Evolutionary conservation across 805 yeast genomes (phyloP).

Genomic region (Torulaspora delbrueckii): DNA sequence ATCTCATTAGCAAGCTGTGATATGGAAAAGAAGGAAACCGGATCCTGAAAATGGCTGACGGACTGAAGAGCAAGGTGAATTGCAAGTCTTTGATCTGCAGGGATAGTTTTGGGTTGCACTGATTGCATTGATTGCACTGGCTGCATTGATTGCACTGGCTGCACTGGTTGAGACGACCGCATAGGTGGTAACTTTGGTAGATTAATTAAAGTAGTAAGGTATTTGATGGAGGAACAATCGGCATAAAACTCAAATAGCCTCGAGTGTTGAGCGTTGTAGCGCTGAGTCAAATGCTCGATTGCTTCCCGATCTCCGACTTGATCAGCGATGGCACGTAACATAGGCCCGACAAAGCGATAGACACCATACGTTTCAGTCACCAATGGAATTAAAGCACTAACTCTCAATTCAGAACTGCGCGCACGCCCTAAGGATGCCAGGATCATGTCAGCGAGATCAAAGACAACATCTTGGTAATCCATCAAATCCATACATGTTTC

Average conservation of each 20-base stretch:
- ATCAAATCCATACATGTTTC: constrained; percentile 82
- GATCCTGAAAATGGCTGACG: constrained; percentile 9
- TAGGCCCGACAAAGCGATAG: constrained; percentile 79
- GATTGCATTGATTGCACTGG: too few relatives aligned
- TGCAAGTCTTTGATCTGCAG: too few relatives aligned
- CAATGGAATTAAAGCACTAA: constrained; percentile 82
- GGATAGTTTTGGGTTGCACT: too few relatives aligned
- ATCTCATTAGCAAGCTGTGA: constrained; percentile 11
- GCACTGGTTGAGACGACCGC: too few relatives aligned
- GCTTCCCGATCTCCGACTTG: constrained; percentile 67
- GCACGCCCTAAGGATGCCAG: constrained; percentile 66
- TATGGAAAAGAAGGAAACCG: constrained; percentile 8
- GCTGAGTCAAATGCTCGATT: constrained; percentile 59
- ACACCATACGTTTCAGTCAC: constrained; percentile 91
- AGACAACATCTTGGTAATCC: constrained; percentile 79
- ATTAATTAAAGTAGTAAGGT: too few relatives aligned
- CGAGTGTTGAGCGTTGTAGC: too few relatives aligned
- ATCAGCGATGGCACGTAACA: constrained; percentile 82
- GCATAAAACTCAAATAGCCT: too few relatives aligned
- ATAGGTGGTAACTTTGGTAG: too few relatives aligned
- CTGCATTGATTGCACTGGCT: too few relatives aligned
- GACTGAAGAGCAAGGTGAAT: too few relatives aligned
- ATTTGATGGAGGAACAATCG: too few relatives aligned
- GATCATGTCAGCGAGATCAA: constrained; percentile 68
- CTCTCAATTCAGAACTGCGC: constrained; percentile 60